Evolutionary conservation across 257 asterid genomes (phyloP).

Genomic region (Solanum tacnaense): DNA sequence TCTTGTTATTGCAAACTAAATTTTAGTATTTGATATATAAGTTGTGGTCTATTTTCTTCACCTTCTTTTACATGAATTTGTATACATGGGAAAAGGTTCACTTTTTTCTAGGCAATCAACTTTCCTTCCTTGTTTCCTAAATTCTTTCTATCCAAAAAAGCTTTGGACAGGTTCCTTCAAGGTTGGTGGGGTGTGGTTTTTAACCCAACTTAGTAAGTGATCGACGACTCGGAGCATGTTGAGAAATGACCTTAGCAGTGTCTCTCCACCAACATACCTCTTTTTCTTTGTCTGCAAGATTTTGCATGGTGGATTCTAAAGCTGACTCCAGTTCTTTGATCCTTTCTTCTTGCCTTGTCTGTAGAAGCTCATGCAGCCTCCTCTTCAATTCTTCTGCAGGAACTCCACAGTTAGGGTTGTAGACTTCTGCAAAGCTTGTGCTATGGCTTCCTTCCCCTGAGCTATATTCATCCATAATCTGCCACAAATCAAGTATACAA

Average conservation of each 20-base stretch:
- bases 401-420: slow-evolving; percentile 27
- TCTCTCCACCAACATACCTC: slow-evolving; percentile 66
- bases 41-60: not conserved
- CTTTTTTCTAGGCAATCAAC: not conserved
- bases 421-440: slow-evolving; percentile 13
- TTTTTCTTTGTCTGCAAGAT: slow-evolving; percentile 35
- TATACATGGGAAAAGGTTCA: not conserved
- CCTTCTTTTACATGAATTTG: not conserved
- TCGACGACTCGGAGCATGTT: slow-evolving; percentile 21
- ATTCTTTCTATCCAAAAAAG: not conserved
- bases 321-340: slow-evolving; percentile 57
- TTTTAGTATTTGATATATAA: not conserved
- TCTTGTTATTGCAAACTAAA: not conserved
- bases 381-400: slow-evolving; percentile 51
- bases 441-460: slow-evolving; percentile 24
- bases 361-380: slow-evolving; percentile 44
- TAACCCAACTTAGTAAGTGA: slow-evolving; percentile 3
- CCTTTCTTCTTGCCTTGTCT: slow-evolving; percentile 44
- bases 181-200: not conserved
- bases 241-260: slow-evolving; percentile 33
- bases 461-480: slow-evolving; percentile 34
- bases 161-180: not conserved
- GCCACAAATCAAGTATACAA: not conserved
- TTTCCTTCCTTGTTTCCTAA: not conserved
- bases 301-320: slow-evolving; percentile 32